Evolutionary conservation across 2,329 filamentous ascomycete genomes (phyloP), one percentile per base, ranked within the genome.

Genomic region (Trichoderma citrinoviride): DNA sequence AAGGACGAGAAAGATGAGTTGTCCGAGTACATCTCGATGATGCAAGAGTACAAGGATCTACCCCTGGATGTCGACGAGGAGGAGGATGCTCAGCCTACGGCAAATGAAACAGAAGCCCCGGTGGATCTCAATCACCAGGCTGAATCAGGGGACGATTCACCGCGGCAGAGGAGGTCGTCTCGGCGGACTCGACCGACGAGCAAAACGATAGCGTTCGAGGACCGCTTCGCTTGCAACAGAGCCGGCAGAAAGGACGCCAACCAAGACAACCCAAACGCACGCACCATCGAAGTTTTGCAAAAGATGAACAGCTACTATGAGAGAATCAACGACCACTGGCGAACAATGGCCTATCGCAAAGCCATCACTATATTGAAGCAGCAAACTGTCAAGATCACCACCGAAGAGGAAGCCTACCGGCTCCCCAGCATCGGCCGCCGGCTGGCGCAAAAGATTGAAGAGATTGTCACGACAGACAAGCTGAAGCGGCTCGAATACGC

Each of bases 361-460:
- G 92, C 86, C 14, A 90, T 96, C 58, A 80, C 82, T n/a, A 90
- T 86, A 3, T 81, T 98, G 14, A 86, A 86, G 50, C 87, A 85
- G 54, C 89, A 93, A 67, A 73, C 79, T 0, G 71, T 69, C 54
- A 89, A 87, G 72, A 85, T 97, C 65, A 80, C 76, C 4, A 93
- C 89, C 0, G 87, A 85, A 65, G 82, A 87, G 55, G 84, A 96
- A 74, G 94, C 93, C 0, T 78, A 83, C 12, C 75, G 77, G 2
- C 81, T 97, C 1, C 86, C 87, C 0, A 84, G 83, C 65, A 87
- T 97, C 41, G 93, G 93, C 7, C 71, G 81, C 12, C 84, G 91
- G 1, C 79, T 97, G 1, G 93, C 93, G 0, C 81, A 85, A 27
- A 97, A 97, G 75, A 95, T 98, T 68, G 91, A 95, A 71, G 94